Evolutionary conservation across 768 basidiomycete genomes (phyloP), one percentile per base, ranked within the genome.

Genomic region (Tylopilus rubrobrunneus): DNA sequence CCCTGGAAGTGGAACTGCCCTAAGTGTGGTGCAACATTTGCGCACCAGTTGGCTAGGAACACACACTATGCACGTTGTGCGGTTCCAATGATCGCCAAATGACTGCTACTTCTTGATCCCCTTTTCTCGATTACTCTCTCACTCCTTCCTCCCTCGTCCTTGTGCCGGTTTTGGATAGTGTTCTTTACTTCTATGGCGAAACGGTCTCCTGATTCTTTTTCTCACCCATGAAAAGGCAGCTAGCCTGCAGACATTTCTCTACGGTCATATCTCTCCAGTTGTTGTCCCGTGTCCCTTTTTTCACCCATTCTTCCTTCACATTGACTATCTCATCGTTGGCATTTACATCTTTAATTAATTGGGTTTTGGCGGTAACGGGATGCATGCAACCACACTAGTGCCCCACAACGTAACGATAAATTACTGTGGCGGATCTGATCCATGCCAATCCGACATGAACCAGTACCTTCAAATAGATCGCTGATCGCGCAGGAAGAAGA

Each of bases 1-100:
- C 31, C 21, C 17, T 68, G 67, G 67, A 59, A 17, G 49, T 68
- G 65, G 64, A 23, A 52, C 29, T 68, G 67, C 46, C 55, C 58
- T 10, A 56, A 44, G 25, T 68, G 67, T 12, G 67, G 67, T 12
- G 11, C 45, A 10, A 51, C 34, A 11, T 68, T 67, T 58, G 5
- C 23, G 1, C 41, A 52, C 9, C 53, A 58, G 51, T 8, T n/a
- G 15, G 41, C 27, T 43, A 67, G 67, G 49, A 56, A 69, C 14
- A 21, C 31, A 12, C 67, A 68, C 44, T 34, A 57, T 36, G 37
- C 29, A 11, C 55, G 34, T 45, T 68, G 67, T 29, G 19, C 9
- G 36, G 31, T 10, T 5, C 10, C 17, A 31, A 31, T 31, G 21
- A 46, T 45, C 19, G 14, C 37, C 45, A 49, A 48, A 8, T 53